Evolutionary conservation across 805 yeast species (phyloP).

Genomic region (Cyberlindnera veronae): DNA sequence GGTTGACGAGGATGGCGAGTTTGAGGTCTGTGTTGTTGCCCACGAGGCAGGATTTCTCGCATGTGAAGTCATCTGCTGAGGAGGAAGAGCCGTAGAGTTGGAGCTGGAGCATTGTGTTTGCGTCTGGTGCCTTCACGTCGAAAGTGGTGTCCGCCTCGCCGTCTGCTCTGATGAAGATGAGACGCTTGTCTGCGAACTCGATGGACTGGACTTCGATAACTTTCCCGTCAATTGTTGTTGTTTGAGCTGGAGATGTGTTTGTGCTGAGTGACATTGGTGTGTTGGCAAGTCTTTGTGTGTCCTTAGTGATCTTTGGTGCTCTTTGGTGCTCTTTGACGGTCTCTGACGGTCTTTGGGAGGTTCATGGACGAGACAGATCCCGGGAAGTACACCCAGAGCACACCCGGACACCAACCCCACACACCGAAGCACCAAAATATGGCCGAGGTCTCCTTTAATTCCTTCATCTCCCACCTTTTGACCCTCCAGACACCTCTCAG

Average conservation of each 20-base stretch:
- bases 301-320: too few relatives aligned
- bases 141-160: constrained; percentile 36
- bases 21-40: constrained; percentile 20
- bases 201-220: constrained; percentile 4
- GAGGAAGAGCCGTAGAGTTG: not conserved
- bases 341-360: too few relatives aligned
- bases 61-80: constrained; percentile 42
- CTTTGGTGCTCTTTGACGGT: too few relatives aligned
- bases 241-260: too few relatives aligned
- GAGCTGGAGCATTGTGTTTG: constrained; percentile 13
- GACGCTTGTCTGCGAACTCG: constrained; percentile 36
- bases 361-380: too few relatives aligned
- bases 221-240: constrained; percentile 4
- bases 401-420: too few relatives aligned
- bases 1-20: constrained; percentile 21
- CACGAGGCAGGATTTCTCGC: constrained; percentile 24
- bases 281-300: too few relatives aligned
- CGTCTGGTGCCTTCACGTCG: constrained; percentile 23
- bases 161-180: constrained; percentile 38
- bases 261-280: too few relatives aligned
- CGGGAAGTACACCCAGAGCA: too few relatives aligned
- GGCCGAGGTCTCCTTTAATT: too few relatives aligned
- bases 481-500: not conserved
- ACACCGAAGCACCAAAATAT: too few relatives aligned
- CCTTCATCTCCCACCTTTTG: too few relatives aligned